Evolutionary conservation across 306 rosid genomes (phyloP), one percentile per base, ranked within the genome.

Genomic region (Castanea crenata): DNA sequence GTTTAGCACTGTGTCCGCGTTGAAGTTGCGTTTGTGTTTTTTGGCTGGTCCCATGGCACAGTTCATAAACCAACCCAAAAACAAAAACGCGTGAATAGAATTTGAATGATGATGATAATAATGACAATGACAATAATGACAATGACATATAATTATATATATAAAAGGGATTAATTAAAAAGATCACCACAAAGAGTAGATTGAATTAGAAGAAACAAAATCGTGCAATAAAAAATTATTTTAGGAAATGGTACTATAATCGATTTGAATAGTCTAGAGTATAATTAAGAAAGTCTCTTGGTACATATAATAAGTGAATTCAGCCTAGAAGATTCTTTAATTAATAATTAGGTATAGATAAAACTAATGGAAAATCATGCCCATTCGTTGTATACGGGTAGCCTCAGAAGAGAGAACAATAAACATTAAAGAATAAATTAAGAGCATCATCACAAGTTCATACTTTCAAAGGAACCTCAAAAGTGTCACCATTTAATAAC

Each of bases 251-350:
- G 58, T 69, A 10, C 77, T 73, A 20, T 51, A 79, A 20, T 5
- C 23, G 34, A 69, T 16, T 12, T 31, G 88, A 76, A 82, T 81
- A 64, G 77, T 79, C 81, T 18, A 65, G 63, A 5, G 72, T 54
- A 61, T 49, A 29, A 41, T 32, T n/a, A 9, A 6, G 55, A 38
- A 59, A 35, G 46, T 15, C 4, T 23, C 32, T 73, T 15, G 13
- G 44, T 15, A 18, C 11, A 51, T 71, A 64, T 38, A 34, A 12
- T 21, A 4, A 41, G 81, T 76, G 78, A 67, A 68, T 44, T 16
- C 67, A 76, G 75, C 52, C 88, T 31, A 81, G 80, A 85, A 82
- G 87, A 62, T 68, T 73, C 77, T 74, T 56, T 10, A 62, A 52
- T 25, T 10, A 62, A 52, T 25, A 70, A 69, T 56, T 63, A 19